A percentile compares a stretch with the other conserved stretches of the same genome.
phyloP scores from a whole-genome alignment of 371 early-diverging fungal species.

The Smittium culicis region DNA sequence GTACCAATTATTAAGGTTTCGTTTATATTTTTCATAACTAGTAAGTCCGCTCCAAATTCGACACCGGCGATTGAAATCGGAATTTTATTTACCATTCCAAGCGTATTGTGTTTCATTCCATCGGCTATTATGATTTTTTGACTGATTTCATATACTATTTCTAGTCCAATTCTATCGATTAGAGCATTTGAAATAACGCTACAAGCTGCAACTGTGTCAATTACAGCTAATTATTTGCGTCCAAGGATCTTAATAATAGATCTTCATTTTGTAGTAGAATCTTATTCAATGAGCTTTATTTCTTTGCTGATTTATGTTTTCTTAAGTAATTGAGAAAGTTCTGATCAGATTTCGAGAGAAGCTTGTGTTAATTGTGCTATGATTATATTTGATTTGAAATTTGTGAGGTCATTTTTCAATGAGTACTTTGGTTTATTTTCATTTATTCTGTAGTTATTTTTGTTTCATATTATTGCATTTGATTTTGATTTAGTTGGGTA shows the following conservation, averaged over 20 bases:
- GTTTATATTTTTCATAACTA: conserved; percentile 8
- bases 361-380: not conserved
- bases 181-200: not conserved
- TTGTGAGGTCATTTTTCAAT: not conserved
- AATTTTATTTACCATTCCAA: not conserved
- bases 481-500: not conserved
- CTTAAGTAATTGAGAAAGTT: not conserved
- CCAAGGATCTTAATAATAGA: not conserved
- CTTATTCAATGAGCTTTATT: not conserved
- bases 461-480: not conserved
- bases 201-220: conserved; percentile 10
- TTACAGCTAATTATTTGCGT: not conserved
- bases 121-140: conserved; percentile 3
- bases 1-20: too few species aligned
- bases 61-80: not conserved
- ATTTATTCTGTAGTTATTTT: not conserved
- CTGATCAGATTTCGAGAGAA: not conserved
- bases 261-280: conserved; percentile 2
- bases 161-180: not conserved
- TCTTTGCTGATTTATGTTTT: not conserved
- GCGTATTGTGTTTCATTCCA: not conserved
- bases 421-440: not conserved
- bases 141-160: not conserved
- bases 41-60: not conserved
- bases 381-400: not conserved